Evolutionary conservation across 2,329 filamentous ascomycete species (phyloP).

Genomic region (Ophiostoma montium): DNA sequence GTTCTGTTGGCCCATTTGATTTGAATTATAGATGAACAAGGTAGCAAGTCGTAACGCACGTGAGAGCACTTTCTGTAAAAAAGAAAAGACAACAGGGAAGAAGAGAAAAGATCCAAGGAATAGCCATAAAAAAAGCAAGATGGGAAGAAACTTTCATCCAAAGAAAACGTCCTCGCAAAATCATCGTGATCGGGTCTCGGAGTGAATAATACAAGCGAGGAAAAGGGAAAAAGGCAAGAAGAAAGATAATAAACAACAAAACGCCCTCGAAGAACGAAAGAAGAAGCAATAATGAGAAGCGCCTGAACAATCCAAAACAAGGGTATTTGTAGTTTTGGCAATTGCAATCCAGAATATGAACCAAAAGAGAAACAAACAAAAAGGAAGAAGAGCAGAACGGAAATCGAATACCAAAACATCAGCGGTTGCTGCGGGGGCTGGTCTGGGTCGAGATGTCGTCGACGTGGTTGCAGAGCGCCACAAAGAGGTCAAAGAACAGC

Average conservation of each 20-base stretch:
- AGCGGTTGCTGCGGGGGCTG: conserved; percentile 18
- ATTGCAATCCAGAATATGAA: background rate
- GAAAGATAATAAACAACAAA: background rate
- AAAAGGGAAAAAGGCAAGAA: background rate
- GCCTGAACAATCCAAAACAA: too few relatives aligned
- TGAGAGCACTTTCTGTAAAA: background rate
- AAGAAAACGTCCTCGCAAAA: background rate
- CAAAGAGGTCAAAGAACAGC: conserved; percentile 87
- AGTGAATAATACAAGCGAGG: background rate
- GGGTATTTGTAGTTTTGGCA: too few relatives aligned
- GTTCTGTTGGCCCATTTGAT: too few relatives aligned
- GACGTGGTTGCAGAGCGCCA: conserved; percentile 84
- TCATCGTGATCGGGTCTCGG: background rate
- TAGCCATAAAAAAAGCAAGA: background rate
- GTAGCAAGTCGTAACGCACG: too few relatives aligned
- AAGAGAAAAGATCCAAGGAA: background rate
- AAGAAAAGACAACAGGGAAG: background rate
- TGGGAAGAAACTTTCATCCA: background rate
- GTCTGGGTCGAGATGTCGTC: conserved; percentile 48
- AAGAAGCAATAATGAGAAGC: background rate
- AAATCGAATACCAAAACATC: background rate
- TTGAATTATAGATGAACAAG: background rate
- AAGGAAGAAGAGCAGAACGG: background rate
- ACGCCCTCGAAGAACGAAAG: background rate
- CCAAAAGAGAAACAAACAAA: background rate